Evolutionary conservation across 371 early-diverging fungal species (phyloP).

Genomic region (Rhizomucor pusillus): DNA sequence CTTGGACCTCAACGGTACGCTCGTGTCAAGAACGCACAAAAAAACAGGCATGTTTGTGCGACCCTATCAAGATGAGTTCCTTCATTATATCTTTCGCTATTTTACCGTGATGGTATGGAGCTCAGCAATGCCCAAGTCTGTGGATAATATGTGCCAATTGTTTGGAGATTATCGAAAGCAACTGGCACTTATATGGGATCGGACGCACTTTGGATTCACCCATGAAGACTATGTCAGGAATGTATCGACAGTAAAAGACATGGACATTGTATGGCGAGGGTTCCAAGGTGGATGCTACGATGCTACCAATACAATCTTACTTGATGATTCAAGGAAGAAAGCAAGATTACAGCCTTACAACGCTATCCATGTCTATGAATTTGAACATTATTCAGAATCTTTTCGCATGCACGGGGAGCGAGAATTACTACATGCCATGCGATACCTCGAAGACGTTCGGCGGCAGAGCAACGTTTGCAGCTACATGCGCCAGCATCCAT

Average conservation of each 20-base stretch:
- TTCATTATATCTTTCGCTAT: constrained; percentile 57
- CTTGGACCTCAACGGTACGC: constrained; percentile 75
- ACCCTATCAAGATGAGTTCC: constrained; percentile 54
- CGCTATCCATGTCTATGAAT: constrained; percentile 33
- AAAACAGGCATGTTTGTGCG: constrained; percentile 39
- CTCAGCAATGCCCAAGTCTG: constrained; percentile 64
- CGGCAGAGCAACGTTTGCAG: constrained; percentile 12
- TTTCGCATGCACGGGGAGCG: constrained; percentile 10
- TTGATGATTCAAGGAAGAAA: constrained; percentile 71
- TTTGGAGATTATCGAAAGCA: constrained; percentile 41
- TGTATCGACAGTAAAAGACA: constrained; percentile 60
- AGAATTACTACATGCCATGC: constrained; percentile 9
- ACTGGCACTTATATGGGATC: constrained; percentile 59
- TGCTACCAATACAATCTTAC: constrained; percentile 63
- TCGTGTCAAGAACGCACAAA: constrained; percentile 43
- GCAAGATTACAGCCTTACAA: constrained; percentile 63
- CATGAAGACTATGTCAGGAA: constrained; percentile 47
- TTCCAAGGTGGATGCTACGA: constrained; percentile 40
- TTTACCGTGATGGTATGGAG: constrained; percentile 82
- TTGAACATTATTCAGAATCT: constrained; percentile 6
- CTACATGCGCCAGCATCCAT: constrained; percentile 14
- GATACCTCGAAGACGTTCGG: constrained; percentile 7
- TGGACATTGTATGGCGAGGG: constrained; percentile 50
- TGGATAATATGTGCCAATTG: constrained; percentile 52
- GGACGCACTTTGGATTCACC: constrained; percentile 55